A percentile compares a stretch with the other conserved stretches of the same genome.
These are phyloP conservation scores for Talaromyces borbonicus DNA, from an alignment of 495 filamentous ascomycete species.

Conservation along the genomic window DNA sequence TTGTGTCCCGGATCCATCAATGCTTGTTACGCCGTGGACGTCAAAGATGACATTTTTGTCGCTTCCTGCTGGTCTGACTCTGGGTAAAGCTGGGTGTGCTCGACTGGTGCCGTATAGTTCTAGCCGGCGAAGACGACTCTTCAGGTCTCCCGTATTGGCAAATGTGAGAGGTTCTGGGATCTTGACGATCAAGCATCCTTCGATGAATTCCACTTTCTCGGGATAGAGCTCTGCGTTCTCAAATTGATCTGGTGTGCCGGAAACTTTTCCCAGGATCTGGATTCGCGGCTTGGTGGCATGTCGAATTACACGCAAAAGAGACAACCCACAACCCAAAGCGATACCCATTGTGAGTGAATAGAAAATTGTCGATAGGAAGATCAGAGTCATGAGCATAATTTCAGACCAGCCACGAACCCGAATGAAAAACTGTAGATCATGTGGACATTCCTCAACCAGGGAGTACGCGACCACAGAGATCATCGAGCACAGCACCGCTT, in stretches of 20 bases:
- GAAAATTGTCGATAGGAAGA: conserved; percentile 88
- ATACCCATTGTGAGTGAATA: conserved; percentile 80
- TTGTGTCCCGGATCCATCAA: conserved; percentile 89
- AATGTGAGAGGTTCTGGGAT: conserved; percentile 96
- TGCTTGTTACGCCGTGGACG: conserved; percentile 84
- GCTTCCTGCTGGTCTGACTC: conserved; percentile 57
- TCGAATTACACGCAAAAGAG: conserved; percentile 77
- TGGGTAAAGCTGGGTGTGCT: conserved; percentile 79
- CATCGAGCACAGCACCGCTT: conserved; percentile 87
- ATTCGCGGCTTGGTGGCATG: conserved; percentile 88
- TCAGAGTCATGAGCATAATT: conserved; percentile 75
- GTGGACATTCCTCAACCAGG: conserved; percentile 88
- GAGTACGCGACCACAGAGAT: conserved; percentile 94
- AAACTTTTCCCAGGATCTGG: conserved; percentile 87
- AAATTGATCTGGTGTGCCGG: conserved; percentile 64
- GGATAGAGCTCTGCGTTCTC: conserved; percentile 81
- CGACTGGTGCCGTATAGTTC: conserved; percentile 79
- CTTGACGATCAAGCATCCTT: conserved; percentile 90
- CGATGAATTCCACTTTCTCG: conserved; percentile 72
- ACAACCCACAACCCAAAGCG: conserved; percentile 79
- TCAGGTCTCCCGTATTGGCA: conserved; percentile 90
- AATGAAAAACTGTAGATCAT: conserved; percentile 84
- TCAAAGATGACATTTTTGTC: conserved; percentile 93
- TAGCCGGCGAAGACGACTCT: conserved; percentile 68
- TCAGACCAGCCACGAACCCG: conserved; percentile 77